Conservation (phyloP, 306 rosid species). For the Astragalus membranaceus region DNA sequence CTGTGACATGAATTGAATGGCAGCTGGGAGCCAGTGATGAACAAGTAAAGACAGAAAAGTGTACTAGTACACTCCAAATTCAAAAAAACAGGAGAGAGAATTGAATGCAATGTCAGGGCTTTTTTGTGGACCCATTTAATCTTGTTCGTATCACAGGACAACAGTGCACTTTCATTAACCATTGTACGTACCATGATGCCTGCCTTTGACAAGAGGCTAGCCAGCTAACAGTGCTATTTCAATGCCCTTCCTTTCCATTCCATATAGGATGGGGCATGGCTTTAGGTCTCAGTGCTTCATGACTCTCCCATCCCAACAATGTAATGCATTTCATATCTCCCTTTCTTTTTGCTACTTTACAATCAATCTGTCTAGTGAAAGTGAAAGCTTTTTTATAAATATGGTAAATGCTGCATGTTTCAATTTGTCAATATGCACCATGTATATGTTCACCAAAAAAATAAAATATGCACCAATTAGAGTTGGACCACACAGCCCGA, state of each 20-base stretch:
- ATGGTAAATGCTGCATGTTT: neutral
- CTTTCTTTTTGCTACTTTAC: constrained; percentile 5
- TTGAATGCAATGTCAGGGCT: constrained; percentile 36
- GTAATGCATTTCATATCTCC: neutral
- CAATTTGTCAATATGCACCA: constrained; percentile 14
- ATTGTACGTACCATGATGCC: no score
- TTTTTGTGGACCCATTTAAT: constrained; percentile 26
- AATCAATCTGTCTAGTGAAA: neutral
- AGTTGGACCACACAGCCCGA: no score
- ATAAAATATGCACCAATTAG: no score
- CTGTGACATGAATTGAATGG: no score
- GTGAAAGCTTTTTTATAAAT: neutral
- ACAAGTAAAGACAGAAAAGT: constrained; percentile 25
- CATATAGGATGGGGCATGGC: constrained; percentile 21
- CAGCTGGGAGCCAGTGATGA: no score
- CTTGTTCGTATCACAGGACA: constrained; percentile 15
- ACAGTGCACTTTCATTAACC: neutral
- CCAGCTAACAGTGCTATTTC: neutral
- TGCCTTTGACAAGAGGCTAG: neutral
- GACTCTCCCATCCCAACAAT: constrained; percentile 26
- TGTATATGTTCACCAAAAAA: no score
- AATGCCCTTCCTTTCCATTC: neutral
- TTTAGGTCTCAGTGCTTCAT: constrained; percentile 13
- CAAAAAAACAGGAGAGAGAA: constrained; percentile 22
- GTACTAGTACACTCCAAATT: constrained; percentile 27